phyloP scores from a whole-genome alignment of 2,329 filamentous ascomycete species.

The Albophoma yamanashiensis region DNA sequence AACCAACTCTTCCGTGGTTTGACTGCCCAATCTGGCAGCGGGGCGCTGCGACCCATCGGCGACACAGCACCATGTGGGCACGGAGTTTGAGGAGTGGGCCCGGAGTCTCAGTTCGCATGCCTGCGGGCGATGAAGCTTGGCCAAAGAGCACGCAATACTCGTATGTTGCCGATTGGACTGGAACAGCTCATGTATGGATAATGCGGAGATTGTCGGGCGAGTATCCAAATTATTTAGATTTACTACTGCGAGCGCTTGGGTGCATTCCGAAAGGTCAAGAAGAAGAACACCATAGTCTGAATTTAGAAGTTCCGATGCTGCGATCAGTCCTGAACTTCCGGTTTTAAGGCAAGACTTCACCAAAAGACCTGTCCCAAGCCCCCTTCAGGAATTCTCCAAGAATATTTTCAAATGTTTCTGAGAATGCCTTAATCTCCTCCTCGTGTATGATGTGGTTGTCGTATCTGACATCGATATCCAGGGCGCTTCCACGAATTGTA shows the following conservation, averaged over 20 bases:
- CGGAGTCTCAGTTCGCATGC: too few relatives aligned
- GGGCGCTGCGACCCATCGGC: background rate
- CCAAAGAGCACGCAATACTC: too few relatives aligned
- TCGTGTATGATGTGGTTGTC: background rate
- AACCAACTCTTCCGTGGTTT: background rate
- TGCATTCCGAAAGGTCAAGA: too few relatives aligned
- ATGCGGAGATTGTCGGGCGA: too few relatives aligned
- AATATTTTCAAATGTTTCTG: background rate
- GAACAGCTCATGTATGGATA: too few relatives aligned
- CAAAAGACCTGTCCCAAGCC: background rate
- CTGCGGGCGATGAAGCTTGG: too few relatives aligned
- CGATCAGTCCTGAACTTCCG: background rate
- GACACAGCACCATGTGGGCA: background rate
- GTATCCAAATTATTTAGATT: too few relatives aligned
- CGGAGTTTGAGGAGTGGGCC: background rate
- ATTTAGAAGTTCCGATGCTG: too few relatives aligned
- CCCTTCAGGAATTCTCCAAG: background rate
- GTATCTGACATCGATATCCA: background rate
- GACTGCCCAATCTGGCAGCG: background rate
- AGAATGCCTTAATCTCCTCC: background rate
- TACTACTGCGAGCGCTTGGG: too few relatives aligned
- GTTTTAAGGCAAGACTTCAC: background rate
- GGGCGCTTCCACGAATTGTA: background rate
- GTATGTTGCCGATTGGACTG: too few relatives aligned
- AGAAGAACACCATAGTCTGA: too few relatives aligned